Conservation (phyloP, 1,284 basidiomycete genomes). For the Trichosporon inkin region DNA sequence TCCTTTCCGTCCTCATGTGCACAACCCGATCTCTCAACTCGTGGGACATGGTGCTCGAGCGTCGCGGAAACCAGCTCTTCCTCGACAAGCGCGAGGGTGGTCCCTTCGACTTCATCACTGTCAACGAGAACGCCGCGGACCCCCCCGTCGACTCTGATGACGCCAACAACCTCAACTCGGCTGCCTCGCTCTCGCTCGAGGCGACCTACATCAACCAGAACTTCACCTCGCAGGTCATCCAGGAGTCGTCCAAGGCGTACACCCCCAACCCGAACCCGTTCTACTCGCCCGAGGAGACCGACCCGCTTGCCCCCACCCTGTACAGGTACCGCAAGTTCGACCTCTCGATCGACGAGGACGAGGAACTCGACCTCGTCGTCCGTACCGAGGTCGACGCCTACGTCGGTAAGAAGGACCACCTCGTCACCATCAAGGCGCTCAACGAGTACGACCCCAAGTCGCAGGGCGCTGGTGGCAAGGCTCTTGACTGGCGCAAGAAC, state of each 20-base stretch:
- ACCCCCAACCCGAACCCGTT: conserved; percentile 89
- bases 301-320: conserved; percentile 89
- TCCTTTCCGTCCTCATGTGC: conserved; percentile 94
- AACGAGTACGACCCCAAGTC: conserved; percentile 97
- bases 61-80: conserved; percentile 89
- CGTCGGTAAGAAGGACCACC: conserved; percentile 56
- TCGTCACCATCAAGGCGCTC: conserved; percentile 88
- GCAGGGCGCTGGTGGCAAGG: conserved; percentile 60
- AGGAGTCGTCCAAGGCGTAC: conserved; percentile 57
- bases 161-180: conserved; percentile 75
- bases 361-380: conserved; percentile 78
- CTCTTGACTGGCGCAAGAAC: conserved; percentile 95
- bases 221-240: conserved; percentile 93
- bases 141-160: conserved; percentile 83
- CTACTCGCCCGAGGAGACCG: conserved; percentile 89
- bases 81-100: conserved; percentile 98
- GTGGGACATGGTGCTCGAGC: conserved; percentile 96
- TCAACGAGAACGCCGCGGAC: conserved; percentile 97
- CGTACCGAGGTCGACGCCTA: conserved; percentile 96
- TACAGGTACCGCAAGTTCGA: conserved; percentile 97
- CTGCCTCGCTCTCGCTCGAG: conserved; percentile 89
- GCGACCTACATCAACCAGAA: conserved; percentile 99
- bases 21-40: conserved; percentile 93
- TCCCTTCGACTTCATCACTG: conserved; percentile 92
- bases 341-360: conserved; percentile 84